Conservation (phyloP, 179 eudicot species). For the Gypsophila paniculata region DNA sequence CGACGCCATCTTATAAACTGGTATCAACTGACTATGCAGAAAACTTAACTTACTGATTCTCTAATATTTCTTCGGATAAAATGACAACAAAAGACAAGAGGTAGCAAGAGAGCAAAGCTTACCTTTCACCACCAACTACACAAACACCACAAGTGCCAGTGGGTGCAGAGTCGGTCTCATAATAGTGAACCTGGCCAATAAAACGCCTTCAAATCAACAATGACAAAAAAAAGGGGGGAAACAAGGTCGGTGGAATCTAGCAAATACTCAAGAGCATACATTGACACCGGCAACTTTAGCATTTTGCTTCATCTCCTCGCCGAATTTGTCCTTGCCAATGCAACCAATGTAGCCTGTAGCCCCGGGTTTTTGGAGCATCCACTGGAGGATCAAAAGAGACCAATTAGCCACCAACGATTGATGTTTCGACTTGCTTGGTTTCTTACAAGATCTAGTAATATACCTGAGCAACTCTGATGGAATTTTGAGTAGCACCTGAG, state of each 20-base stretch:
- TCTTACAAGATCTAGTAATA: neutral
- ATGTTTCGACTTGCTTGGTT: neutral
- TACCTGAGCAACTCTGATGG: slow-evolving; percentile 94
- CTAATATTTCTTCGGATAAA: too few species aligned
- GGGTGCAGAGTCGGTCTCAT: slow-evolving; percentile 74
- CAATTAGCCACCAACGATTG: neutral
- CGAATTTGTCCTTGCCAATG: slow-evolving; percentile 92
- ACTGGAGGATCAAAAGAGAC: slow-evolving; percentile 39
- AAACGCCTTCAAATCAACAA: slow-evolving; percentile 10
- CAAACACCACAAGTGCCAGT: slow-evolving; percentile 97
- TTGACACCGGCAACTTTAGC: slow-evolving; percentile 68
- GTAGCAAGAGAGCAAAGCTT: too few species aligned
- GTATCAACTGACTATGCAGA: too few species aligned
- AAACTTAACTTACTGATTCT: too few species aligned
- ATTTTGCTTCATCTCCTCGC: slow-evolving; percentile 81
- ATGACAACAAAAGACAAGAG: too few species aligned
- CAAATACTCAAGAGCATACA: slow-evolving; percentile 31
- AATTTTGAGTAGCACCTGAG: slow-evolving; percentile 94
- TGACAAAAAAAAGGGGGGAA: neutral
- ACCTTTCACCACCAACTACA: slow-evolving; percentile 91
- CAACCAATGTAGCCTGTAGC: slow-evolving; percentile 84
- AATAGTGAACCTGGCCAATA: slow-evolving; percentile 64
- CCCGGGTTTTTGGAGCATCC: slow-evolving; percentile 91
- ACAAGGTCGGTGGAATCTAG: neutral
- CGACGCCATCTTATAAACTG: too few species aligned